Evolutionary conservation across 805 yeast species (phyloP).

Genomic region (Ogataea paraovalis): DNA sequence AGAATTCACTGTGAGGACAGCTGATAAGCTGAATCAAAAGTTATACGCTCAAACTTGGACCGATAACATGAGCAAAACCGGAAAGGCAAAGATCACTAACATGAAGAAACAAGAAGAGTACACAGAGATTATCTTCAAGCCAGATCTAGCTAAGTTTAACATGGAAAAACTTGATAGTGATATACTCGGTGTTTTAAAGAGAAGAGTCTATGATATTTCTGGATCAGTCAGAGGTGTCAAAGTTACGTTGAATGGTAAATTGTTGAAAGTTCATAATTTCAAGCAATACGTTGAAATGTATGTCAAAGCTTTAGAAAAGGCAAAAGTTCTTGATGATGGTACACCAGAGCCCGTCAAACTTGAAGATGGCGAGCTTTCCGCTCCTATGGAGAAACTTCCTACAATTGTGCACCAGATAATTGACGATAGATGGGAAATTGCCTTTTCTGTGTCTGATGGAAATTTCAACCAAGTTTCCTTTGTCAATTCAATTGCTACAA

Average conservation of each 20-base stretch:
- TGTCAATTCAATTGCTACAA: slow-evolving; percentile 96
- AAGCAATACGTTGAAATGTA: slow-evolving; percentile 87
- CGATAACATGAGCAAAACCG: slow-evolving; percentile 74
- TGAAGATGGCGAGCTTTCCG: slow-evolving; percentile 12
- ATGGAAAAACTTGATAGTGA: slow-evolving; percentile 86
- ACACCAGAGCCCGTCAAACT: slow-evolving; percentile 5
- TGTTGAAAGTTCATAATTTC: slow-evolving; percentile 67
- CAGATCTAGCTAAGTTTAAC: slow-evolving; percentile 78
- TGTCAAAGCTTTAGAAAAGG: slow-evolving; percentile 65
- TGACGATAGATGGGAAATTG: slow-evolving; percentile 92
- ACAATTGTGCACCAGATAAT: slow-evolving; percentile 74
- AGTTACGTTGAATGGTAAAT: slow-evolving; percentile 73
- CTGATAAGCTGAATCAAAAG: slow-evolving; percentile 61
- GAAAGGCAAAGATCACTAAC: slow-evolving; percentile 67
- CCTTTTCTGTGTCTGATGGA: slow-evolving; percentile 90
- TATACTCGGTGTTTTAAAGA: slow-evolving; percentile 73
- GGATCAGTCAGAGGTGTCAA: slow-evolving; percentile 86
- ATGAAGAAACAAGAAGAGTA: slow-evolving; percentile 64
- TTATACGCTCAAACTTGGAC: slow-evolving; percentile 82
- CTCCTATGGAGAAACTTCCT: slow-evolving; percentile 37
- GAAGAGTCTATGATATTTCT: slow-evolving; percentile 94
- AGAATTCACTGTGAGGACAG: slow-evolving; percentile 82
- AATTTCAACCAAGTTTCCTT: slow-evolving; percentile 91
- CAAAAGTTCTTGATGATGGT: slow-evolving; percentile 33
- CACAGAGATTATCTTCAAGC: slow-evolving; percentile 83